These are phyloP conservation scores for Nitzschia palea DNA, from an alignment of 108 stramenopile species.

Conservation along the genomic window DNA sequence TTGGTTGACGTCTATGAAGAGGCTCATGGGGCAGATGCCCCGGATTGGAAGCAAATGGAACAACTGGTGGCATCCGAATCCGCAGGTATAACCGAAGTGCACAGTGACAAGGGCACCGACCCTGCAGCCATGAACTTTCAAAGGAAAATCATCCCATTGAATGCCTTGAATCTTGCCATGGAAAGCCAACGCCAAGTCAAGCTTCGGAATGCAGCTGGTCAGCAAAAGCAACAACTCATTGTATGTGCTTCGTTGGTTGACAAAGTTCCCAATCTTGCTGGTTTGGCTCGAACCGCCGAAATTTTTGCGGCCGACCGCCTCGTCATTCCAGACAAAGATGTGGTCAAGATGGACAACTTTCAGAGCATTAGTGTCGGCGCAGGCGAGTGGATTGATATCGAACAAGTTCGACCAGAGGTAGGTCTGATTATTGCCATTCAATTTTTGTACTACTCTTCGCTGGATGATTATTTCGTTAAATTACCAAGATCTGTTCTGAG, in stretches of 20 bases:
- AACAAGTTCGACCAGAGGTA: conserved; percentile 83
- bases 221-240: conserved; percentile 74
- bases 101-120: not conserved
- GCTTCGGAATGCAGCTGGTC: conserved; percentile 72
- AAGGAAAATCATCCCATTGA: conserved; percentile 87
- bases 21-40: conserved; percentile 66
- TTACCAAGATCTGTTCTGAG: conserved; percentile 78
- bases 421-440: conserved; percentile 19
- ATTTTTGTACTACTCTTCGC: conserved; percentile 1
- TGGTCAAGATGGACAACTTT: conserved; percentile 86
- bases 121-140: conserved; percentile 63
- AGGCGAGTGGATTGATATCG: conserved; percentile 88
- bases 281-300: conserved; percentile 84
- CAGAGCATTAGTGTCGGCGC: conserved; percentile 83
- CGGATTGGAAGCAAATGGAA: conserved; percentile 77
- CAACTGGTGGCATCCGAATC: conserved; percentile 36
- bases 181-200: conserved; percentile 47
- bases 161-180: conserved; percentile 74
- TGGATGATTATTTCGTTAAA: conserved; percentile 39
- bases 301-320: conserved; percentile 83
- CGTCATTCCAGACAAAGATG: conserved; percentile 70
- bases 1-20: conserved; percentile 71
- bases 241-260: conserved; percentile 89
- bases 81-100: not conserved
- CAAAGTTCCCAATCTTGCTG: conserved; percentile 89